Conservation (phyloP, 2,329 filamentous ascomycete genomes). For the Botrytis porri region DNA sequence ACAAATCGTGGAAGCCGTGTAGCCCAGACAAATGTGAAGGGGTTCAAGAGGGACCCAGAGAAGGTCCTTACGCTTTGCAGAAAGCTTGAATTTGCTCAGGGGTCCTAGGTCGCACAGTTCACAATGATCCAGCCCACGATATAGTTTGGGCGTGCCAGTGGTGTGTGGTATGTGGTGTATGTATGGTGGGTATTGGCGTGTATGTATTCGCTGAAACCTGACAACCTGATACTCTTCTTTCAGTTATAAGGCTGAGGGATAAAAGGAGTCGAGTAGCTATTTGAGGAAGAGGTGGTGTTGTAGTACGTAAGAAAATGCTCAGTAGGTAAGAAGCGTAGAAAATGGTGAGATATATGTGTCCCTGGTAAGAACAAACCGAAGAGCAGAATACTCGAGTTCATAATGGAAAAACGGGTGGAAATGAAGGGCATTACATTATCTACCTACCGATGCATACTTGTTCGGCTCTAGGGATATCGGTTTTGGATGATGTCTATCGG, state of each 20-base stretch:
- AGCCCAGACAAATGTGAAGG: background rate
- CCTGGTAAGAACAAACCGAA: background rate
- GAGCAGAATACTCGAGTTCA: background rate
- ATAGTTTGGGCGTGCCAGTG: background rate
- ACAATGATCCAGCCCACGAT: background rate
- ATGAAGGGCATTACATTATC: background rate
- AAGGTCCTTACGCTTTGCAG: constrained; percentile 6
- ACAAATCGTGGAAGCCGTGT: background rate
- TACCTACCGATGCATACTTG: background rate
- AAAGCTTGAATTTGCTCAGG: constrained; percentile 18
- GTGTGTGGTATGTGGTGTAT: background rate
- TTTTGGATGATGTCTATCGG: background rate
- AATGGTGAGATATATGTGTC: background rate
- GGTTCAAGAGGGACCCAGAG: background rate
- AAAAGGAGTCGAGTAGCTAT: background rate
- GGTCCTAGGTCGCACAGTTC: background rate
- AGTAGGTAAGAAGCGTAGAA: background rate
- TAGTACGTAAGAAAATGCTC: background rate
- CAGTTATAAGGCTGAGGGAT: background rate
- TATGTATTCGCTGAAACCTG: background rate
- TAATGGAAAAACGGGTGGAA: background rate
- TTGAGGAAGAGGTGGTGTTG: background rate
- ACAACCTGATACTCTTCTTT: background rate
- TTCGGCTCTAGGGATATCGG: constrained; percentile 2
- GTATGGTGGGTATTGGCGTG: background rate